A percentile compares a stretch with the other conserved stretches of the same genome.
Conservation (phyloP, 179 eudicot genomes). For the Vitellaria paradoxa region DNA sequence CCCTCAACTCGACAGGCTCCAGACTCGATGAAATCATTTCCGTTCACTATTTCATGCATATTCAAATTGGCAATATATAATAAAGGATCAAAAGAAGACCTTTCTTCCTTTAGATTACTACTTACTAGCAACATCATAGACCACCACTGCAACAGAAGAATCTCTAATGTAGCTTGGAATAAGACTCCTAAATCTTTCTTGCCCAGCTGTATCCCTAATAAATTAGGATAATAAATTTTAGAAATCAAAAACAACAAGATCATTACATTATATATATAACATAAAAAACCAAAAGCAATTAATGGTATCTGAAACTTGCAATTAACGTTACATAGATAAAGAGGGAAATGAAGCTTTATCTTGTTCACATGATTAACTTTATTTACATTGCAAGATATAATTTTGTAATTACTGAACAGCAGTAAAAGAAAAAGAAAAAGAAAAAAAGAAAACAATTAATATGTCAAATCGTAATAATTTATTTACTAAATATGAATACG, state of each 20-base stretch:
- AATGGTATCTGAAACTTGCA: no score
- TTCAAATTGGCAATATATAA: not conserved
- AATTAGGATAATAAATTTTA: not conserved
- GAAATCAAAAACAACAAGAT: not conserved
- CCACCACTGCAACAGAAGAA: conserved; percentile 88
- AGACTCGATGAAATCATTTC: not conserved
- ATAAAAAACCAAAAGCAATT: no score
- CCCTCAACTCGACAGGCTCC: no score
- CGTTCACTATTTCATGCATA: not conserved
- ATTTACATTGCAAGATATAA: not conserved
- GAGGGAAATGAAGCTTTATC: not conserved
- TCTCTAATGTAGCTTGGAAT: conserved; percentile 93
- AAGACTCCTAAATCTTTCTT: conserved; percentile 88
- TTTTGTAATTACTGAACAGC: not conserved
- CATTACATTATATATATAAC: no score
- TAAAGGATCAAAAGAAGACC: not conserved
- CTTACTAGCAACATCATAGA: conserved; percentile 84
- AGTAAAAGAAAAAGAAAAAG: not conserved
- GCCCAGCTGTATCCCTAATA: conserved; percentile 92
- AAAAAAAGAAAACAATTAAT: not conserved
- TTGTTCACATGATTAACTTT: not conserved
- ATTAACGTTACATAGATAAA: not conserved
- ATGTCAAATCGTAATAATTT: not conserved
- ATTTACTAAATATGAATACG: not conserved
- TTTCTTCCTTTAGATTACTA: conserved; percentile 1